Evolutionary conservation across 2,329 filamentous ascomycete genomes (phyloP), one percentile per base, ranked within the genome.

Genomic region (Cercospora canescens): DNA sequence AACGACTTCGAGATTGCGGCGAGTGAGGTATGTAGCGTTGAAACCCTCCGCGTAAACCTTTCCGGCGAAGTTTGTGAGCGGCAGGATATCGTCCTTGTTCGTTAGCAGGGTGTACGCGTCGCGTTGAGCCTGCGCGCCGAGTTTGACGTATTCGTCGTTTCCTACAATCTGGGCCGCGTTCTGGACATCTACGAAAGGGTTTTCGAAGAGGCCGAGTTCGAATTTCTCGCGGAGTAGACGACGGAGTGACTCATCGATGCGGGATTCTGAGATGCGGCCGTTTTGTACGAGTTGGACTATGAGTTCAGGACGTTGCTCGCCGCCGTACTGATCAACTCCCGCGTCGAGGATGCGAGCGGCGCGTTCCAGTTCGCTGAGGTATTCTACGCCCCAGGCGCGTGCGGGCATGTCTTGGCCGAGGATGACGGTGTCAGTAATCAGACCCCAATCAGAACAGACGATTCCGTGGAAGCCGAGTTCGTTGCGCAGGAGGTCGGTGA

Each of bases 321-420:
- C 84, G 1, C 84, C 84, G 57, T 86, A 80, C 64, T 85, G 84
- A 65, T 86, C 84, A 35, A 81, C 81, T 0, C 84, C 84, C 0
- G 84, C 84, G 7, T 85, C 79, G 1, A 86, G 68, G 7, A 86
- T 77, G 66, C 75, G 81, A 16, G 73, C 77, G 4, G 74, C 79
- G 8, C 83, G 76, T 65, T 85, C 76, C 1, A 81, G 69, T 63
- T 78, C 81, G 21, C 71, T 81, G 1, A 83, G 73, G 59, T 80
- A 72, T 67, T 86, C 83, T 0, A 82, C 77, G 1, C 84, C 84
- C 83, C 84, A 86, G 2, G 81, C 81, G 11, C 82, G 79, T 0
- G 82, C 82, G 0, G 80, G 81, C 79, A 83, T 80, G 35, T 80
- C 74, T 69, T 84, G 79, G 1, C 81, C 83, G 0, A 69, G 30